Percentiles rank a stretch among this genome's conserved stretches.
phyloP scores from a whole-genome alignment of 495 filamentous ascomycete species.

The Penicillium roqueforti region DNA sequence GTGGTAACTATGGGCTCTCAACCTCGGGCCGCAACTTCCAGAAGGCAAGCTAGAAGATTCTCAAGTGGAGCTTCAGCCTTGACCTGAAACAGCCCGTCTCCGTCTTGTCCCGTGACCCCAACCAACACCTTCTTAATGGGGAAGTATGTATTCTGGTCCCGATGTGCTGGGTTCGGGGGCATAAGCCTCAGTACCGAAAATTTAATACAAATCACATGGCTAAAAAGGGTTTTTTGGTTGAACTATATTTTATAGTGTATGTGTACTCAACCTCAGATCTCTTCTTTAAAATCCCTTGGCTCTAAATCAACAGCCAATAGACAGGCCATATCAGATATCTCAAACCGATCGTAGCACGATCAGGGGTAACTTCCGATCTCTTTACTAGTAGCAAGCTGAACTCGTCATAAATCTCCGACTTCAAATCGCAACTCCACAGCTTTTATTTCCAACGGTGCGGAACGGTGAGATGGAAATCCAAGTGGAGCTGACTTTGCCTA shows the following conservation, averaged over 20 bases:
- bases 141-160: background rate
- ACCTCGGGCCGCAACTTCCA: slow-evolving; percentile 21
- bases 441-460: slow-evolving; percentile 25
- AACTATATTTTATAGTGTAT: background rate
- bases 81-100: slow-evolving; percentile 17
- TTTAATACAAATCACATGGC: background rate
- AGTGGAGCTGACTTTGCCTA: slow-evolving; percentile 17
- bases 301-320: background rate
- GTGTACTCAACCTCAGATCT: background rate
- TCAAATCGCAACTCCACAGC: slow-evolving; percentile 3
- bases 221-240: background rate
- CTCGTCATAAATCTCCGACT: slow-evolving; percentile 11
- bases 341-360: background rate
- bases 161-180: background rate
- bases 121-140: slow-evolving; percentile 4
- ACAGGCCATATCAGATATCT: background rate
- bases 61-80: slow-evolving; percentile 16
- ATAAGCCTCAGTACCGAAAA: background rate
- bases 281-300: background rate
- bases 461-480: slow-evolving; percentile 15
- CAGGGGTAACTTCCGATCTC: slow-evolving; percentile 6
- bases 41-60: slow-evolving; percentile 17
- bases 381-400: background rate
- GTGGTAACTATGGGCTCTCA: slow-evolving; percentile 1
- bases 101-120: slow-evolving; percentile 13